phyloP scores from a whole-genome alignment of 2,329 filamentous ascomycete species.

The Colletotrichum phormii region DNA sequence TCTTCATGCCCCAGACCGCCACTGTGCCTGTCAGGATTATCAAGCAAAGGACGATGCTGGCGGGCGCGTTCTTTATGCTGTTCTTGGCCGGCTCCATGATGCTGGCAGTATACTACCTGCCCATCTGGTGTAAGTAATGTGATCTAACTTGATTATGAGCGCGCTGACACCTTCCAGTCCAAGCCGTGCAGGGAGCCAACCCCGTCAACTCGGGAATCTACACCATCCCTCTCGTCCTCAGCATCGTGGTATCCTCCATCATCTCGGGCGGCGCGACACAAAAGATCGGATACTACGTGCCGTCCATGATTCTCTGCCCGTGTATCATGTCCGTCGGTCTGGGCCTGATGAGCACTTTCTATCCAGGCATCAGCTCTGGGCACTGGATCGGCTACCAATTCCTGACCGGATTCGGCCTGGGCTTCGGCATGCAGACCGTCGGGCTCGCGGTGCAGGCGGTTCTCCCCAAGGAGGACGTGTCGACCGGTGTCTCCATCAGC shows the following conservation, averaged over 20 bases:
- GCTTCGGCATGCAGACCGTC: conserved; percentile 68
- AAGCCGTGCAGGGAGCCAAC: conserved; percentile 64
- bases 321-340: conserved; percentile 63
- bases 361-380: conserved; percentile 55
- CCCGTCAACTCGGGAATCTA: conserved; percentile 68
- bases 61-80: conserved; percentile 58
- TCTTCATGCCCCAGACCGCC: conserved; percentile 65
- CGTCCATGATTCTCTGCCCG: conserved; percentile 64
- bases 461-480: conserved; percentile 62
- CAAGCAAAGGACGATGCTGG: conserved; percentile 64
- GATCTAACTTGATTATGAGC: not conserved
- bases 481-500: conserved; percentile 65
- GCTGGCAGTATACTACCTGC: conserved; percentile 65
- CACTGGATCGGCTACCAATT: conserved; percentile 73
- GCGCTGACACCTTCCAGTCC: conserved; percentile 52
- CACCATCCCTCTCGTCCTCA: conserved; percentile 67
- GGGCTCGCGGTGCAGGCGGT: conserved; percentile 68
- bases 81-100: conserved; percentile 64
- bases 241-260: conserved; percentile 64
- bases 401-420: conserved; percentile 68
- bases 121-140: conserved; percentile 63
- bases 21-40: conserved; percentile 68
- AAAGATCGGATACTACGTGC: conserved; percentile 70
- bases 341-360: conserved; percentile 69
- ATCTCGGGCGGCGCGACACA: conserved; percentile 61